Evolutionary conservation across 345 rosid genomes (phyloP).

Genomic region (Syzygium oleosum): DNA sequence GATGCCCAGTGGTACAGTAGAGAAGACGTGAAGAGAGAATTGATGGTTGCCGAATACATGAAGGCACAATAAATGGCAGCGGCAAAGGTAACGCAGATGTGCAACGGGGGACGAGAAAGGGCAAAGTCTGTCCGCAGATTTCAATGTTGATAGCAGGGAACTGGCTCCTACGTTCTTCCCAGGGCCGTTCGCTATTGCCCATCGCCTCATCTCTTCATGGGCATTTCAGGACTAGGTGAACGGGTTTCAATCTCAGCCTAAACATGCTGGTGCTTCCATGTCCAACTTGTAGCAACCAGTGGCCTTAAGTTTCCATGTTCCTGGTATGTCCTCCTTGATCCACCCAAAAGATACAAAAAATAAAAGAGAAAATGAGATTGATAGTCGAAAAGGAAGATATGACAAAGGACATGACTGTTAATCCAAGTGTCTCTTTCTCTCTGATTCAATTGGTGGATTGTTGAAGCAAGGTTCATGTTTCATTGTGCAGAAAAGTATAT

Average conservation of each 20-base stretch:
- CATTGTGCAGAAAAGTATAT: not conserved
- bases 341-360: not conserved
- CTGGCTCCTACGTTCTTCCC: slow-evolving; percentile 86
- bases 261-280: slow-evolving; percentile 24
- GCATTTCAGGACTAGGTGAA: slow-evolving; percentile 25
- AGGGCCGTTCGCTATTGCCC: slow-evolving; percentile 93
- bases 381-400: not conserved
- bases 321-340: not conserved
- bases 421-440: not conserved
- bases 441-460: not conserved
- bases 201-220: slow-evolving; percentile 88
- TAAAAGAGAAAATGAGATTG: not conserved
- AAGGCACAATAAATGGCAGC: slow-evolving; percentile 85
- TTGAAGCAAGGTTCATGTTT: not conserved
- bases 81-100: slow-evolving; percentile 66
- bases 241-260: slow-evolving; percentile 17
- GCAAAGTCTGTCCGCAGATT: slow-evolving; percentile 59
- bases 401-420: not conserved
- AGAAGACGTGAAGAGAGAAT: slow-evolving; percentile 69
- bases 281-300: slow-evolving; percentile 40
- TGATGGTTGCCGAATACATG: slow-evolving; percentile 64
- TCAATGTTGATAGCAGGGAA: slow-evolving; percentile 80
- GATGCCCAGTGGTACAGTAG: slow-evolving; percentile 94
- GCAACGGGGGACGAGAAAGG: slow-evolving; percentile 76
- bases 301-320: not conserved